Percentiles rank a stretch among this genome's conserved stretches.
phyloP scores from a whole-genome alignment of 345 rosid species.

The Pseudoturritis turrita region DNA sequence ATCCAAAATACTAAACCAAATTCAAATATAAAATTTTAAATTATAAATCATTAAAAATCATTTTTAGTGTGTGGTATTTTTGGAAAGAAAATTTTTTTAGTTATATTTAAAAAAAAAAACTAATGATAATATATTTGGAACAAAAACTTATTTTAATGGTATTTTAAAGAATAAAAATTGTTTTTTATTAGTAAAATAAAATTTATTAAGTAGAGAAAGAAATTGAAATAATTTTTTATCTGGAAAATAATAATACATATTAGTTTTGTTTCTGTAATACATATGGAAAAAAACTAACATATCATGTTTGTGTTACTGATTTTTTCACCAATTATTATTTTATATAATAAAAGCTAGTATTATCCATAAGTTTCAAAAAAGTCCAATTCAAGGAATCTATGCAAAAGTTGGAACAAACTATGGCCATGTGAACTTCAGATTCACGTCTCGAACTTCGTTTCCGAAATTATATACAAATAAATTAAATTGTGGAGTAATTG shows the following conservation, averaged over 20 bases:
- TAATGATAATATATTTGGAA: too few relatives aligned
- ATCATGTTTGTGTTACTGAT: background rate
- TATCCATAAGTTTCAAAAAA: background rate
- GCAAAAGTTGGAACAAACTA: slow-evolving; percentile 3
- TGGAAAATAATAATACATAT: background rate
- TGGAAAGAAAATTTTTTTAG: too few relatives aligned
- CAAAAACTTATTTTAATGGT: too few relatives aligned
- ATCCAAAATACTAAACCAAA: too few relatives aligned
- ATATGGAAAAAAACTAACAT: background rate
- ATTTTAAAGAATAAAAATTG: too few relatives aligned
- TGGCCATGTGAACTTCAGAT: slow-evolving; percentile 28
- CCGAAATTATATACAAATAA: background rate
- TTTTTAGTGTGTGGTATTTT: too few relatives aligned
- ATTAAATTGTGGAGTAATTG: too few relatives aligned
- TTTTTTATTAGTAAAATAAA: too few relatives aligned
- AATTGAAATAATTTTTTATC: background rate
- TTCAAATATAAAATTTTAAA: too few relatives aligned
- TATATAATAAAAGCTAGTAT: background rate
- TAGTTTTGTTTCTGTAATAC: background rate
- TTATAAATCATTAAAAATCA: too few relatives aligned
- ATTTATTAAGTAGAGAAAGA: background rate
- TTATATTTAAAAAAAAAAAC: too few relatives aligned
- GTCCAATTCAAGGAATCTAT: background rate
- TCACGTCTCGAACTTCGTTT: slow-evolving; percentile 17
- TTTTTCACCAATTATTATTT: background rate